Evolutionary conservation across 495 filamentous ascomycete genomes (phyloP), one percentile per base, ranked within the genome.

Genomic region (Neurospora africana): DNA sequence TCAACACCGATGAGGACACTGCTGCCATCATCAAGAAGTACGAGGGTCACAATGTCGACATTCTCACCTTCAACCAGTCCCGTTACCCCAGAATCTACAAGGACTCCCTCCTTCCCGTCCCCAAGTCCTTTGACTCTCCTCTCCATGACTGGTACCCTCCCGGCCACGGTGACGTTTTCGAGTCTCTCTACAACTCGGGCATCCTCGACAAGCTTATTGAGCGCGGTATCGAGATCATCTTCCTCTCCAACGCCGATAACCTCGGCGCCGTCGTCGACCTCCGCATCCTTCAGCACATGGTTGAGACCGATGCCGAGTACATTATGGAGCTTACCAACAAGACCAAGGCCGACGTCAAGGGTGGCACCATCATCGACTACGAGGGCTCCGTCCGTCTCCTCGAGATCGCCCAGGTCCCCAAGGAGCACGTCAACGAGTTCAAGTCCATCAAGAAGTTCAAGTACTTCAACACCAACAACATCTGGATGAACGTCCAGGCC

Each of bases 361-460:
- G 95, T 90, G 95, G 95, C 86, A 99, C 95, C 79, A 99, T 99
- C 85, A 99, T 99, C 81, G 94, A 99, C 86, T 97, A 97, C 83
- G 95, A 99, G 79, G 94, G 94, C 77, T 93, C 92, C 73, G 95
- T 93, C 75, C 94, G 95, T 78, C 90, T 99, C 44, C 90, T 99
- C 41, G 95, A 99, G 88, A 97, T 99, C 75, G 95, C 95, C 15
- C 95, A 99, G 85, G 95, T 99, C n/a, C 95, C 96, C 84, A 98
- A 97, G 89, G 93, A 98, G 85, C 95, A 99, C 85, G 91, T 92
- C 79, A 98, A 99, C 85, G 95, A 99, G 85, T 99, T 99, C 93
- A 99, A 99, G 90, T 98, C 95, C 68, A 99, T 99, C 86, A 99
- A 98, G 91, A 99, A 99, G 88, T 99, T 99, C 91, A 98, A 97